Evolutionary conservation across 2,329 filamentous ascomycete genomes (phyloP).

Genomic region (Nigrospora oryzae): DNA sequence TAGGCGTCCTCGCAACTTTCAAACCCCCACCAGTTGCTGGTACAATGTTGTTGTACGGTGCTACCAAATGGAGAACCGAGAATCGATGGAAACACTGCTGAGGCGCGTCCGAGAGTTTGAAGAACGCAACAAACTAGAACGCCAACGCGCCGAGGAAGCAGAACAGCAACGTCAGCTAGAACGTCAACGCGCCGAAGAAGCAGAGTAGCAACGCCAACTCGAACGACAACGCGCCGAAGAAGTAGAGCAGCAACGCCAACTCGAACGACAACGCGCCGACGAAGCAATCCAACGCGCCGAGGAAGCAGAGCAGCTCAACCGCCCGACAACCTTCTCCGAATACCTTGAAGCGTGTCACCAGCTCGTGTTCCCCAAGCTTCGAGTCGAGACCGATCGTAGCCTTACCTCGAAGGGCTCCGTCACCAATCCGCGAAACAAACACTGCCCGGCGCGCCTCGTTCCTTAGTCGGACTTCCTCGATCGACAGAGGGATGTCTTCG

Average conservation of each 20-base stretch:
- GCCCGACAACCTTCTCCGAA: slow-evolving; percentile 18
- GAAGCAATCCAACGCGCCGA: background rate
- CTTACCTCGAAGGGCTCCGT: slow-evolving; percentile 17
- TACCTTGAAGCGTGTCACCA: slow-evolving; percentile 20
- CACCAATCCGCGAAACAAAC: slow-evolving; percentile 20
- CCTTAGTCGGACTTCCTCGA: slow-evolving; percentile 21
- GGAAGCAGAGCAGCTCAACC: slow-evolving; percentile 12
- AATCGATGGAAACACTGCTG: too few relatives aligned
- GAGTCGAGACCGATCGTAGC: slow-evolving; percentile 12
- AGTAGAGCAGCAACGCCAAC: background rate
- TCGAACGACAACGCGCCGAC: background rate
- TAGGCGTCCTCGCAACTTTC: too few relatives aligned
- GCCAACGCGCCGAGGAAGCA: background rate
- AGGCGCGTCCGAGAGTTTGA: too few relatives aligned
- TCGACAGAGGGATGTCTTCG: slow-evolving; percentile 12
- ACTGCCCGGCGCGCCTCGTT: slow-evolving; percentile 17
- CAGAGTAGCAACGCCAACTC: slow-evolving; percentile 10
- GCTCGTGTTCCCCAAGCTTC: slow-evolving; percentile 11
- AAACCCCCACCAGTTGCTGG: too few relatives aligned
- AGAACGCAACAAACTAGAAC: background rate
- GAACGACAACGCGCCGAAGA: background rate
- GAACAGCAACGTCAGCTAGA: background rate
- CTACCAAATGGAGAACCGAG: too few relatives aligned
- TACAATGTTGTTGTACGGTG: too few relatives aligned
- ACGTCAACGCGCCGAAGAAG: background rate